phyloP scores from a whole-genome alignment of 148 eudicot genomes.

The Nepenthes gracilis region DNA sequence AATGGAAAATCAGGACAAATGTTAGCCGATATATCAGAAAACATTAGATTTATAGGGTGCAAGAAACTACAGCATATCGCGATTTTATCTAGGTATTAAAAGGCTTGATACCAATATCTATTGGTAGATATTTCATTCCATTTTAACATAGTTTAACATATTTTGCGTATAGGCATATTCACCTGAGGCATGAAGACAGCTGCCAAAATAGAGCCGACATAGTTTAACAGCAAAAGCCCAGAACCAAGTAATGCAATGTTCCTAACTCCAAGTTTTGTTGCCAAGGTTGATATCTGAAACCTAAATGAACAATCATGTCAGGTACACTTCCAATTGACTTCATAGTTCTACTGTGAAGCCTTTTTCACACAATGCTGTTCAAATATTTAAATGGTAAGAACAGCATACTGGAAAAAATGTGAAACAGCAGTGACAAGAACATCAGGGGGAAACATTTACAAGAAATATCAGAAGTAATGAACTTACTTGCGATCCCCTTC shows the following conservation, averaged over 20 bases:
- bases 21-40: too few species aligned
- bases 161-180: background rate
- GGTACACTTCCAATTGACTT: background rate
- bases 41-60: too few species aligned
- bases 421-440: background rate
- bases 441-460: background rate
- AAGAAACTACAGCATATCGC: too few species aligned
- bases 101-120: background rate
- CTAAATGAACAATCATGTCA: conserved; percentile 16
- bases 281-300: conserved; percentile 87
- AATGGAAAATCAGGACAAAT: too few species aligned
- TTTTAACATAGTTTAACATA: too few species aligned
- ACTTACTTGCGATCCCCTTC: conserved; percentile 99
- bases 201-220: conserved; percentile 62
- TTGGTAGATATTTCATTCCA: background rate
- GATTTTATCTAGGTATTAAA: background rate
- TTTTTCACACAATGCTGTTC: background rate
- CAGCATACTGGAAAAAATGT: background rate
- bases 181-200: conserved; percentile 80
- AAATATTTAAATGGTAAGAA: background rate
- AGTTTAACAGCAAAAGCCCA: conserved; percentile 80
- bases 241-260: conserved; percentile 91
- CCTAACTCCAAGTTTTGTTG: conserved; percentile 95
- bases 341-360: background rate
- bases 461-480: background rate